Evolutionary conservation across 2,329 filamentous ascomycete species (phyloP).

Genomic region (Tolypocladium amazonense): DNA sequence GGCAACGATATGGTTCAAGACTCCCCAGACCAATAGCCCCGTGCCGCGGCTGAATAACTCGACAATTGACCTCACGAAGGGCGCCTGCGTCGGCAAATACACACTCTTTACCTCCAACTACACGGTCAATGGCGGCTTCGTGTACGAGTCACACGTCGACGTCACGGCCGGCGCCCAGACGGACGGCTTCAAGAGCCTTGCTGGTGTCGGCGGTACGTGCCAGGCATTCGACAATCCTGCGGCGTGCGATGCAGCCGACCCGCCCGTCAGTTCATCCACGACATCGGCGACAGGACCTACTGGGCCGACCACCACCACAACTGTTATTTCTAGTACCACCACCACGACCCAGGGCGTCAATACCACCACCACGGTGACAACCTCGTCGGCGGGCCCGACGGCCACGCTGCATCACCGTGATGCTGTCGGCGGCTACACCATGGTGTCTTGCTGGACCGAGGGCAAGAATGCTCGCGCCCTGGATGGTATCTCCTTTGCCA

Average conservation of each 20-base stretch:
- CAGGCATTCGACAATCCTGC: slow-evolving; percentile 24
- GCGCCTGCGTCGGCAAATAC: slow-evolving; percentile 34
- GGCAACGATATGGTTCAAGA: slow-evolving; percentile 33
- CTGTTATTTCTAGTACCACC: background rate
- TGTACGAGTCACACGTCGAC: slow-evolving; percentile 34
- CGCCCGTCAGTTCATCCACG: slow-evolving; percentile 6
- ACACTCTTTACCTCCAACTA: slow-evolving; percentile 35
- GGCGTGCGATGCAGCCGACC: slow-evolving; percentile 12
- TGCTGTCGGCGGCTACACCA: slow-evolving; percentile 30
- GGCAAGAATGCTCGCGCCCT: slow-evolving; percentile 32
- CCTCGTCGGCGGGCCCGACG: slow-evolving; percentile 2
- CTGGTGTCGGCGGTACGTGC: slow-evolving; percentile 33
- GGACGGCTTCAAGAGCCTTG: slow-evolving; percentile 39
- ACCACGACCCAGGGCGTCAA: background rate
- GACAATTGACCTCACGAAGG: slow-evolving; percentile 28
- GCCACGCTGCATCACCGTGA: slow-evolving; percentile 18
- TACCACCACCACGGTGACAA: background rate
- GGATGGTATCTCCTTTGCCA: slow-evolving; percentile 25
- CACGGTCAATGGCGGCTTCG: slow-evolving; percentile 31
- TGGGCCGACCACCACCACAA: slow-evolving; percentile 3
- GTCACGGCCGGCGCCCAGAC: slow-evolving; percentile 28
- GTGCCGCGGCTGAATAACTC: slow-evolving; percentile 28
- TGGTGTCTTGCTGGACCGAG: slow-evolving; percentile 40
- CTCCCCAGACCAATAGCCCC: slow-evolving; percentile 26
- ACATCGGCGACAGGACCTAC: slow-evolving; percentile 5